Evolutionary conservation across 2,329 filamentous ascomycete species (phyloP).

Genomic region (Cladosporium colombiae): DNA sequence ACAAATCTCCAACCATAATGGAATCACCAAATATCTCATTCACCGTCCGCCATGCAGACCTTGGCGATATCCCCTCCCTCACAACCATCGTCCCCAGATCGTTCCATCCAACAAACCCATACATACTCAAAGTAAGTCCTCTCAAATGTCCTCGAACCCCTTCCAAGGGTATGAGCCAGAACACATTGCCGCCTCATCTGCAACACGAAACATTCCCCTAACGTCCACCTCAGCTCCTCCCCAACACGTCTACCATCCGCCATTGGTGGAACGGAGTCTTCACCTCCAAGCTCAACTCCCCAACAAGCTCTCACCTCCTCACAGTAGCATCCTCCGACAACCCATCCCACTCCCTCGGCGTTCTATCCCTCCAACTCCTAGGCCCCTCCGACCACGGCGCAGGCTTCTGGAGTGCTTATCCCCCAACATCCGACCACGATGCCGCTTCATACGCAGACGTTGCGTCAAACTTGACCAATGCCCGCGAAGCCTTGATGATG

Average conservation of each 20-base stretch:
- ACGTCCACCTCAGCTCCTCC: constrained; percentile 20
- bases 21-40: neutral
- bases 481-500: constrained; percentile 23
- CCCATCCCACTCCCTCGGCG: constrained; percentile 5
- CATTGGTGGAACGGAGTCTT: constrained; percentile 30
- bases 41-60: constrained; percentile 1
- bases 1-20: neutral
- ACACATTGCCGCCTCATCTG: neutral
- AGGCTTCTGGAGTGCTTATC: constrained; percentile 22
- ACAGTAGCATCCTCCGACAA: constrained; percentile 21
- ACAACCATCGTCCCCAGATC: constrained; percentile 31
- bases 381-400: constrained; percentile 7
- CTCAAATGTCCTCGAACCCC: too few species aligned
- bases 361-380: constrained; percentile 11
- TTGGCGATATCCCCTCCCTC: constrained; percentile 25
- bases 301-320: constrained; percentile 22
- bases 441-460: constrained; percentile 19
- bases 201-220: neutral
- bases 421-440: constrained; percentile 28
- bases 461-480: constrained; percentile 14
- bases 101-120: constrained; percentile 32
- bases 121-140: constrained; percentile 24
- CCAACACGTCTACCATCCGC: constrained; percentile 27
- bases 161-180: too few species aligned
- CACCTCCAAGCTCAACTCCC: constrained; percentile 23